Evolutionary conservation across 1,284 basidiomycete species (phyloP).

Genomic region (Cryptococcus hybrid): DNA sequence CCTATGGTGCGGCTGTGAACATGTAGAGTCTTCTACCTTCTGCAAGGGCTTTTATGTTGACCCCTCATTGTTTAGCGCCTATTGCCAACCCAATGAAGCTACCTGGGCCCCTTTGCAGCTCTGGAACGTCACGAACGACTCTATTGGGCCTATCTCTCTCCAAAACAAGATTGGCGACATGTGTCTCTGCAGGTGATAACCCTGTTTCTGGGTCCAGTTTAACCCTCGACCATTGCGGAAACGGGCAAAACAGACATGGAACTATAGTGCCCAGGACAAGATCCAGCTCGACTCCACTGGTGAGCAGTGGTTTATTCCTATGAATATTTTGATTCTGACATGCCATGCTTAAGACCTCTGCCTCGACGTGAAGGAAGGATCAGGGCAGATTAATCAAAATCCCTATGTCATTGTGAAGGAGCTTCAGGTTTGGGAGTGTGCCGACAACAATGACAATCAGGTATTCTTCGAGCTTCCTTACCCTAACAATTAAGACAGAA

Average conservation of each 20-base stretch:
- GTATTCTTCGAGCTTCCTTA: conserved; percentile 3
- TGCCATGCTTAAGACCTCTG: conserved; percentile 10
- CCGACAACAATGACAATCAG: conserved; percentile 23
- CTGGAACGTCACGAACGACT: conserved; percentile 8
- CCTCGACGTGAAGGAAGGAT: conserved; percentile 16
- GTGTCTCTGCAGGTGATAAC: conserved; percentile 1
- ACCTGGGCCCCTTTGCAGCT: not conserved
- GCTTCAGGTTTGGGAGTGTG: conserved; percentile 24
- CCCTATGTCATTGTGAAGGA: conserved; percentile 16
- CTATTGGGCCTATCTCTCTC: not conserved
- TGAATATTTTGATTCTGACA: not conserved
- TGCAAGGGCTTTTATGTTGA: not conserved
- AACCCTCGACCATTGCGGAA: conserved; percentile 1
- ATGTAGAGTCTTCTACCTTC: conserved; percentile 1
- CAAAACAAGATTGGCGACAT: not conserved
- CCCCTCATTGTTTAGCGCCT: not conserved
- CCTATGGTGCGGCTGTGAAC: conserved; percentile 3
- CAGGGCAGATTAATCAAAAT: conserved; percentile 3
- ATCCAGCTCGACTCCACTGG: conserved; percentile 3
- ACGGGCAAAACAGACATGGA: conserved; percentile 1
- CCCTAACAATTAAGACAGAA: not conserved
- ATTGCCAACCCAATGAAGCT: conserved; percentile 5
- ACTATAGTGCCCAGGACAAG: conserved; percentile 5
- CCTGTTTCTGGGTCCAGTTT: conserved; percentile 5
- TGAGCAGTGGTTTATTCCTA: not conserved